Evolutionary conservation across 179 eudicot genomes (phyloP), one percentile per base, ranked within the genome.

Genomic region (Drosera spatulata): DNA sequence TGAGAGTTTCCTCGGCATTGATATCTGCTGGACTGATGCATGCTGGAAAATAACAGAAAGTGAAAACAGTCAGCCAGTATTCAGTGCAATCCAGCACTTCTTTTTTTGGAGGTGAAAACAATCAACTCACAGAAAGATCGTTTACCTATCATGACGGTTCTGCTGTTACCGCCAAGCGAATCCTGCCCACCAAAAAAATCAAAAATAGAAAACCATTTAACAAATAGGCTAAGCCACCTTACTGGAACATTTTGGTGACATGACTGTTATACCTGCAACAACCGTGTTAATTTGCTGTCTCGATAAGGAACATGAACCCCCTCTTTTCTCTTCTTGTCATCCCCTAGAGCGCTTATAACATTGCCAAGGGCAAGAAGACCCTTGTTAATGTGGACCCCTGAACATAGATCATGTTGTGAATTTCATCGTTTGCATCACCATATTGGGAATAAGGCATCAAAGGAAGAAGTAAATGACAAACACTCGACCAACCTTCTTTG

Each of bases 11-110:
- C 76, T 94, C 99, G 4, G 97, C 99, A 69, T 94, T 94, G 62
- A 94, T 94, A 72, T 94, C 99, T 61, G 99, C 99, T 57, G 99
- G 99, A 73, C 99, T 94, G 53, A 94, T 88, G 80, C 99, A 94
- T 54, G 99, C 99, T 94, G 91, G 56, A 69, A 80, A 66, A 22
- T 22, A 22, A 11, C 41, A 47, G 45, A 39, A 58, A 39, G 50
- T 55, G 33, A 22, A 22, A 22, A 22, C 33, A 22, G 1, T 22
- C 33, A 22, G 33, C 33, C 33, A 22, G 33, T 22, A 22, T 22
- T 22, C 33, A 22, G 33, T 22, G 33, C 33, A 22, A 22, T 22
- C 33, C 33, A 22, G 33, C 33, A 22, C 3, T 9, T 49, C n/a
- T 12, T 49, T 9, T 5, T 9, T 49, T 12, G 4, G 8, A 9